Evolutionary conservation across 495 filamentous ascomycete genomes (phyloP), one percentile per base, ranked within the genome.

Genomic region (Talaromyces wortmannii): DNA sequence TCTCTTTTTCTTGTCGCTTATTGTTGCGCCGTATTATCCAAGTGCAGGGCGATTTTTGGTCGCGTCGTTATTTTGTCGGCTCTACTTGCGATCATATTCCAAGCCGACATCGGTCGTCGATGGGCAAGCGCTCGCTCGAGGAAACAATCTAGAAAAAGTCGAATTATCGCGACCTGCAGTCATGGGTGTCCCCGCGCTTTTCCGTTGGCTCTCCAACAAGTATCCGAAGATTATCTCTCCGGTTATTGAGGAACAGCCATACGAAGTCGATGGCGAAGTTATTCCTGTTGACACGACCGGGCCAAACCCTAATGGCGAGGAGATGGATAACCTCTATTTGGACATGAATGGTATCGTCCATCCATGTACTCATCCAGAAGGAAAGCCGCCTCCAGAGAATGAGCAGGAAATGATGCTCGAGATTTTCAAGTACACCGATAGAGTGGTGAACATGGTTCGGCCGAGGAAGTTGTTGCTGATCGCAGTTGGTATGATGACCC

Each of bases 341-440:
- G 94, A 99, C 65, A 97, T 99, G 94, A 99, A 99, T 74, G 94
- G 94, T 67, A 99, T 99, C 60, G 94, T 99, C 45, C 94, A 99
- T 81, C 95, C 95, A 2, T 99, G 94, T 74, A 96, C 92, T 5
- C 94, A 99, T 72, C 94, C 94, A 2, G 94, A 99, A 70, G 92
- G 97, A 59, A 86, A 80, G 57, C 90, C 94, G 4, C 81, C 94
- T 5, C 94, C 94, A 30, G 87, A 86, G 62, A 91, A 90, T 44
- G 94, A 99, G 76, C 89, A 94, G 69, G 94, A 97, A 71, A 99
- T 99, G 95, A 99, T 99, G 94, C 55, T 96, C 57, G 95, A 92
- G 63, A 84, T 97, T 57, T 97, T 97, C 76, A 88, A 88, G 62
- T 97, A 97, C 70, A 99, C 95, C 12, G 92, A 99, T 61, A 85